Percentiles rank a stretch among this genome's conserved stretches.
Evolutionary conservation across 176 grass and related monocot genomes (phyloP).

Genomic region (Typha latifolia): DNA sequence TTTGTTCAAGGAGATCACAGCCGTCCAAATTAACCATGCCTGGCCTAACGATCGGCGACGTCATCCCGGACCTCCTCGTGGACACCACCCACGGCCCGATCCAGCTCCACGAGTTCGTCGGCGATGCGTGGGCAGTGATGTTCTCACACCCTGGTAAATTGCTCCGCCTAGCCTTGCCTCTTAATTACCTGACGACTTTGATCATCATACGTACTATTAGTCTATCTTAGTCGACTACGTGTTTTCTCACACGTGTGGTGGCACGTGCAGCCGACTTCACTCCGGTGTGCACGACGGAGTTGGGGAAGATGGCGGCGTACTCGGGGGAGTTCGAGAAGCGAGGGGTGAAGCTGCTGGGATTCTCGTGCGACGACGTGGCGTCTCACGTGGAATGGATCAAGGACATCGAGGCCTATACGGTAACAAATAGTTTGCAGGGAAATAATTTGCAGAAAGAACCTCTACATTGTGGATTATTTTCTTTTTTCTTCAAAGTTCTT

Average conservation of each 20-base stretch:
- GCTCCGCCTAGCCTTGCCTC: too few relatives aligned
- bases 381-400: slow-evolving; percentile 91
- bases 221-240: too few relatives aligned
- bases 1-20: too few relatives aligned
- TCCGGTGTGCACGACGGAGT: slow-evolving; percentile 90
- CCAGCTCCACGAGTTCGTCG: slow-evolving; percentile 63
- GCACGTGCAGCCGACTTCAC: slow-evolving; percentile 53
- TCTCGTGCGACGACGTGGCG: slow-evolving; percentile 66
- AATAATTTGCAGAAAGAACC: too few relatives aligned
- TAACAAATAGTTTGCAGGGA: neutral
- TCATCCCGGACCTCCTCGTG: slow-evolving; percentile 62
- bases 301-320: slow-evolving; percentile 61
- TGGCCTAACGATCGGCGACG: slow-evolving; percentile 87
- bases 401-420: slow-evolving; percentile 84
- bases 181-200: too few relatives aligned
- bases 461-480: too few relatives aligned
- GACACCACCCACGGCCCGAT: slow-evolving; percentile 78
- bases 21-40: slow-evolving; percentile 27
- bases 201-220: too few relatives aligned
- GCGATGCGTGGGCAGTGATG: slow-evolving; percentile 46
- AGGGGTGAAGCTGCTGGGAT: slow-evolving; percentile 69
- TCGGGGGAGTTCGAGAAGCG: slow-evolving; percentile 68
- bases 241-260: neutral
- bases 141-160: slow-evolving; percentile 77
- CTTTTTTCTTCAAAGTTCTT: too few relatives aligned